phyloP scores from a whole-genome alignment of 352 stramenopile genomes.

The Globisporangium cylindrosporum region DNA sequence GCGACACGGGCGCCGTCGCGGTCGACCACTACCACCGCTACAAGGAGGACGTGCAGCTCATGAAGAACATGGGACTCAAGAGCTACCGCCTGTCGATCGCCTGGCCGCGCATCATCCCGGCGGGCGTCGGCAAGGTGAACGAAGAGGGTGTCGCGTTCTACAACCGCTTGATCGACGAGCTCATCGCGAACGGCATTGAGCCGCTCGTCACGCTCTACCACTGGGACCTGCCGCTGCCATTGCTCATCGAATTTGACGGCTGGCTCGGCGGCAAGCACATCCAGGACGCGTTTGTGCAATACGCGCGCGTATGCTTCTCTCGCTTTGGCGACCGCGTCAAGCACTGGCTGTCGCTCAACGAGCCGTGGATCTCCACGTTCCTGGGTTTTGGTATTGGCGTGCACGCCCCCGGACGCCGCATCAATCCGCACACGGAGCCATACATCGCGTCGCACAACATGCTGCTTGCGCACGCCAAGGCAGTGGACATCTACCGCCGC shows the following conservation, averaged over 20 bases:
- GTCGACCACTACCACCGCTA: slow-evolving; percentile 91
- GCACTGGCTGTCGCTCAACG: slow-evolving; percentile 93
- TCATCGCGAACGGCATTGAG: slow-evolving; percentile 65
- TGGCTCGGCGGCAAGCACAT: slow-evolving; percentile 41
- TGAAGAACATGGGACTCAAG: slow-evolving; percentile 89
- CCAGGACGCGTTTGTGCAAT: slow-evolving; percentile 68
- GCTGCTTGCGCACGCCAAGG: slow-evolving; percentile 82
- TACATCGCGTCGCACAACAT: slow-evolving; percentile 89
- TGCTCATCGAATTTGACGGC: no score
- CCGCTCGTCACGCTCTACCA: slow-evolving; percentile 94
- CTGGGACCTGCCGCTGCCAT: no score
- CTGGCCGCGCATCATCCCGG: slow-evolving; percentile 91
- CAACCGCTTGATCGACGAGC: slow-evolving; percentile 69
- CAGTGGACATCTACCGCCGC: slow-evolving; percentile 79
- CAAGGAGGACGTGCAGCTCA: slow-evolving; percentile 89
- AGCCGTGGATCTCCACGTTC: slow-evolving; percentile 85
- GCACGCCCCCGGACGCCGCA: slow-evolving; percentile 71
- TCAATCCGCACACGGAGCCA: slow-evolving; percentile 55
- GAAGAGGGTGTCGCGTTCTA: slow-evolving; percentile 82
- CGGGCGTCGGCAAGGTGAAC: slow-evolving; percentile 76
- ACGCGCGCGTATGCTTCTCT: slow-evolving; percentile 87
- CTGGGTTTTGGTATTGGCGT: slow-evolving; percentile 84
- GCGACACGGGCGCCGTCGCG: slow-evolving; percentile 81
- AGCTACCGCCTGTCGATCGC: slow-evolving; percentile 90
- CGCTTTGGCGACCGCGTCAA: slow-evolving; percentile 91